Evolutionary conservation across 2,329 filamentous ascomycete species (phyloP).

Genomic region (Fusarium kyushuense): DNA sequence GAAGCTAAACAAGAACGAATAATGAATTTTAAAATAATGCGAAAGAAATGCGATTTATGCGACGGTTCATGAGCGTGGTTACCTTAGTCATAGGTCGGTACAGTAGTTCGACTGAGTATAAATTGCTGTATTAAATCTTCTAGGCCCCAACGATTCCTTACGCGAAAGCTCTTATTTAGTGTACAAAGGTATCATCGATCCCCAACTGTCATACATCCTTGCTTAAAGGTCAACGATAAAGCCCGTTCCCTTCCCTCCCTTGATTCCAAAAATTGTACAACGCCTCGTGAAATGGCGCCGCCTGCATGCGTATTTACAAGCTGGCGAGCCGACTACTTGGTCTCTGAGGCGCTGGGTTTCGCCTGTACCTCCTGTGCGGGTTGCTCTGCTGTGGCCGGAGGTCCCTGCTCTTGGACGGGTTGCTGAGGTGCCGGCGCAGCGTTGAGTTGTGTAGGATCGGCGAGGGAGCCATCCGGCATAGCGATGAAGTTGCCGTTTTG

Average conservation of each 20-base stretch:
- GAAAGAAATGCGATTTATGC: background rate
- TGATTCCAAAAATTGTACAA: constrained; percentile 16
- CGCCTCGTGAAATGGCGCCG: background rate
- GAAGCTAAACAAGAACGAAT: constrained; percentile 17
- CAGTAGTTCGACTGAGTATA: background rate
- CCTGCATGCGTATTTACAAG: constrained; percentile 6
- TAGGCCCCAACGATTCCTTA: constrained; percentile 5
- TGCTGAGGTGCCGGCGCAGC: constrained; percentile 15
- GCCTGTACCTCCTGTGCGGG: constrained; percentile 20
- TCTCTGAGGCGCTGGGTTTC: constrained; percentile 12
- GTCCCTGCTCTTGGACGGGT: constrained; percentile 12
- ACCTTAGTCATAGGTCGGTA: too few species aligned
- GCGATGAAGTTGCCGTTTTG: constrained; percentile 33
- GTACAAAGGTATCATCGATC: constrained; percentile 48
- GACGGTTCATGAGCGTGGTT: background rate
- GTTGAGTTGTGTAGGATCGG: constrained; percentile 34
- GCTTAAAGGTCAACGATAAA: constrained; percentile 10
- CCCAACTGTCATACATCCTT: constrained; percentile 9
- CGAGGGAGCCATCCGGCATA: constrained; percentile 29
- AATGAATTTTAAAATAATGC: background rate
- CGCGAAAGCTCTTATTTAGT: constrained; percentile 30
- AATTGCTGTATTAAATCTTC: background rate
- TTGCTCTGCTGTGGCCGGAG: constrained; percentile 24
- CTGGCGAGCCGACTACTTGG: constrained; percentile 11
- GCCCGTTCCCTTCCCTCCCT: background rate